These are phyloP conservation scores for Fusarium compactum DNA, from an alignment of 2,329 filamentous ascomycete genomes.

Conservation along the genomic window DNA sequence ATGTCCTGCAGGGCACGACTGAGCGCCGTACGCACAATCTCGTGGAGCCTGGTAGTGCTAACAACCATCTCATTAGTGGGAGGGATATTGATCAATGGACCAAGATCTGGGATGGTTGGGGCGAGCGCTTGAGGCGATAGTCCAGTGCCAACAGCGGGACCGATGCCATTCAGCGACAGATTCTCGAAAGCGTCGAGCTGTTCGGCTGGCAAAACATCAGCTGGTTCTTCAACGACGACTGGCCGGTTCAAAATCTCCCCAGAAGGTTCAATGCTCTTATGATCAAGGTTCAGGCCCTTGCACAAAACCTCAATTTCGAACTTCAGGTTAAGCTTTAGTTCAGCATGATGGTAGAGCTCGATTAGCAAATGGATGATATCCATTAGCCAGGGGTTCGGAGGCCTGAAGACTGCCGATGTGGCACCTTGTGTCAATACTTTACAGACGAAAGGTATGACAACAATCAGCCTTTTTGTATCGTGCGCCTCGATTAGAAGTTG, in stretches of 20 bases:
- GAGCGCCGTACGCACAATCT: conserved; percentile 87
- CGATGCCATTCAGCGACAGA: conserved; percentile 80
- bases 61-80: conserved; percentile 84
- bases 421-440: conserved; percentile 90
- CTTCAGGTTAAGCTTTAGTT: conserved; percentile 95
- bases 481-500: conserved; percentile 93
- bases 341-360: conserved; percentile 92
- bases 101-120: conserved; percentile 85
- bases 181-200: conserved; percentile 85
- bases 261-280: conserved; percentile 90
- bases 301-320: conserved; percentile 99
- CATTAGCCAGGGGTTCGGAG: conserved; percentile 98
- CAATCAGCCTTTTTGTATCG: conserved; percentile 88
- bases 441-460: conserved; percentile 97
- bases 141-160: conserved; percentile 74
- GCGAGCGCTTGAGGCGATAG: conserved; percentile 83
- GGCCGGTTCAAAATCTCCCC: conserved; percentile 85
- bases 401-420: conserved; percentile 88
- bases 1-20: conserved; percentile 94
- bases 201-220: conserved; percentile 72
- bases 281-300: conserved; percentile 90
- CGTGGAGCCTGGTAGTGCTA: conserved; percentile 73
- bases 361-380: conserved; percentile 92
- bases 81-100: conserved; percentile 82
- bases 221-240: conserved; percentile 70